Evolutionary conservation across 331 rosid genomes (phyloP).

Genomic region (Pyracantha coccinea): DNA sequence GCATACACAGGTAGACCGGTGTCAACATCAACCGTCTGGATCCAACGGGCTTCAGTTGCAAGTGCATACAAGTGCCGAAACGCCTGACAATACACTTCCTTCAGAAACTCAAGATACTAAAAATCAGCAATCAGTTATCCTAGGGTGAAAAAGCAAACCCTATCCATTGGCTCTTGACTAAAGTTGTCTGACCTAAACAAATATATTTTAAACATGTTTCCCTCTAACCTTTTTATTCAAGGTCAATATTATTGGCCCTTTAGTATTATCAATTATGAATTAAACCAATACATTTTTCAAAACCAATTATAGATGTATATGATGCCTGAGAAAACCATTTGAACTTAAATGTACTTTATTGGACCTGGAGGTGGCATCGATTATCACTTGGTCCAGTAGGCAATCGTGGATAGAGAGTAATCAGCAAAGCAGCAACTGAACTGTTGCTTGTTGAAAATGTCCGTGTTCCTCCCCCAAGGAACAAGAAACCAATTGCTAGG

Average conservation of each 20-base stretch:
- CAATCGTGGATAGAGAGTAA: slow-evolving; percentile 92
- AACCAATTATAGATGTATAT: not conserved
- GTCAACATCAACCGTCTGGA: slow-evolving; percentile 97
- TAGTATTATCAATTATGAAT: not conserved
- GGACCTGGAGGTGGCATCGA: slow-evolving; percentile 98
- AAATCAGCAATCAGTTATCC: slow-evolving; percentile 4
- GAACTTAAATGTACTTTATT: slow-evolving; percentile 21
- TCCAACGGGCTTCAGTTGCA: slow-evolving; percentile 97
- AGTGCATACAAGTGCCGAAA: slow-evolving; percentile 91
- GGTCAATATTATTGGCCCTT: not conserved
- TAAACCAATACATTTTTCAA: not conserved
- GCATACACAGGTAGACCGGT: slow-evolving; percentile 90
- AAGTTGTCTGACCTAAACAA: not conserved
- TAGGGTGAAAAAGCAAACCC: slow-evolving; percentile 4
- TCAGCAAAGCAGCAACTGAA: slow-evolving; percentile 83
- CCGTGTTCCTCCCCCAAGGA: slow-evolving; percentile 95
- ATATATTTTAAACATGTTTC: not conserved
- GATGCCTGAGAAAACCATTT: not conserved
- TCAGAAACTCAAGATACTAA: slow-evolving; percentile 13
- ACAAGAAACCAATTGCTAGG: slow-evolving; percentile 91
- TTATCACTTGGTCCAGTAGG: slow-evolving; percentile 83
- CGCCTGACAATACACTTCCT: slow-evolving; percentile 41
- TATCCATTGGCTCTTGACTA: not conserved
- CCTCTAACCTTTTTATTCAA: not conserved
- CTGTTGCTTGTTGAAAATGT: slow-evolving; percentile 85